A percentile compares a stretch with the other conserved stretches of the same genome.
Conservation (phyloP, 129 eudicot species). For the Ambrosia trifida region DNA sequence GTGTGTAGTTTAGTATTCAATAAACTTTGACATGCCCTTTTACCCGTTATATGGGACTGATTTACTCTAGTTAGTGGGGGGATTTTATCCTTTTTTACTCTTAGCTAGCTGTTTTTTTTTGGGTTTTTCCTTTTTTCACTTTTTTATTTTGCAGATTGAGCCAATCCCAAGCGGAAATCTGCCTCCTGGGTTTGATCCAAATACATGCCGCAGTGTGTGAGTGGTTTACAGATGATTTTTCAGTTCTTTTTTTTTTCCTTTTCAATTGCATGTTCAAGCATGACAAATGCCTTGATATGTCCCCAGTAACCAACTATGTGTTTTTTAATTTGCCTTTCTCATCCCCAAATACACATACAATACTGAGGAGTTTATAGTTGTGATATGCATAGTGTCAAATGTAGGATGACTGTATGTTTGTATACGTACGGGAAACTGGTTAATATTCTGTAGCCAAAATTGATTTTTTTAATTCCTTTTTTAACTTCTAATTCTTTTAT, state of each 20-base stretch:
- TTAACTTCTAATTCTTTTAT: constrained; percentile 40
- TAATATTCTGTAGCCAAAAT: constrained; percentile 8
- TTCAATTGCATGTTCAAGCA: constrained; percentile 29
- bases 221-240: constrained; percentile 47
- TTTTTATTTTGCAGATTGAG: constrained; percentile 85
- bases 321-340: constrained; percentile 17
- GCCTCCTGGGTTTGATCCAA: constrained; percentile 99
- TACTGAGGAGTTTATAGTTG: constrained; percentile 10
- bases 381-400: constrained; percentile 23
- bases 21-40: constrained; percentile 10
- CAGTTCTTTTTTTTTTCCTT: constrained; percentile 24
- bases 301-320: constrained; percentile 9
- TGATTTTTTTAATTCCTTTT: constrained; percentile 24
- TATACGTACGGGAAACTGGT: constrained; percentile 19
- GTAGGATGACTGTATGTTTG: constrained; percentile 32
- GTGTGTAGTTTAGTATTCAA: constrained; percentile 16
- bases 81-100: constrained; percentile 13
- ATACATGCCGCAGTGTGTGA: constrained; percentile 99
- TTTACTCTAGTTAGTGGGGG: constrained; percentile 26
- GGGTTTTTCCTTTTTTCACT: constrained; percentile 36
- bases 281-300: constrained; percentile 18
- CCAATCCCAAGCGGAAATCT: constrained; percentile 98
- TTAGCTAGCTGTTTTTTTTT: constrained; percentile 16
- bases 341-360: neutral
- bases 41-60: constrained; percentile 18